A percentile compares a stretch with the other conserved stretches of the same genome.
Conservation (phyloP, 164 flowering plant genomes). For the Berberis thunbergii region DNA sequence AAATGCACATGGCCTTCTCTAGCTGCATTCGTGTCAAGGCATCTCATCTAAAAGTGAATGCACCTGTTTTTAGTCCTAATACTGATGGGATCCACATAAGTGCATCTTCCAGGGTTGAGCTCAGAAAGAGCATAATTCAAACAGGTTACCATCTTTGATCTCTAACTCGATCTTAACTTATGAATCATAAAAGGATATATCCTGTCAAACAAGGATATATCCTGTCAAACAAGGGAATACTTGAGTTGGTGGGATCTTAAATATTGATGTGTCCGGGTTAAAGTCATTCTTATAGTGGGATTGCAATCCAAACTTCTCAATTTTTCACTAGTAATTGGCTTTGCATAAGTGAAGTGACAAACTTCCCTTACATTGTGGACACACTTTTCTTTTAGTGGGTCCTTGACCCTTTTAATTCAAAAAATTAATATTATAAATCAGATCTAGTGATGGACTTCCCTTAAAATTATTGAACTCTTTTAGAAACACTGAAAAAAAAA, state of each 20-base stretch:
- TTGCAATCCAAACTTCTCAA: background rate
- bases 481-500: too few relatives aligned
- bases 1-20: slow-evolving; percentile 83
- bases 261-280: background rate
- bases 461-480: too few relatives aligned
- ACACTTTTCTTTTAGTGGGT: too few relatives aligned
- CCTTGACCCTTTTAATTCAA: too few relatives aligned
- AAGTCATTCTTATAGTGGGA: background rate
- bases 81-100: slow-evolving; percentile 95
- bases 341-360: background rate
- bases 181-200: background rate
- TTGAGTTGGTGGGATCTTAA: background rate
- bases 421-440: too few relatives aligned
- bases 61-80: slow-evolving; percentile 78
- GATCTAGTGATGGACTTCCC: too few relatives aligned
- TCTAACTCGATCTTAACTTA: background rate
- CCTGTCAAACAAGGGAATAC: too few relatives aligned
- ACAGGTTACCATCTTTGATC: slow-evolving; percentile 49
- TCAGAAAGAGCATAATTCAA: slow-evolving; percentile 40
- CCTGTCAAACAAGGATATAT: background rate
- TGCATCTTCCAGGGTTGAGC: slow-evolving; percentile 41
- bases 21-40: slow-evolving; percentile 41
- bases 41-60: slow-evolving; percentile 42
- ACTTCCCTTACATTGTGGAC: background rate
- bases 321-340: background rate